phyloP scores from a whole-genome alignment of 805 yeast genomes.

The Myxozyma sirexii region DNA sequence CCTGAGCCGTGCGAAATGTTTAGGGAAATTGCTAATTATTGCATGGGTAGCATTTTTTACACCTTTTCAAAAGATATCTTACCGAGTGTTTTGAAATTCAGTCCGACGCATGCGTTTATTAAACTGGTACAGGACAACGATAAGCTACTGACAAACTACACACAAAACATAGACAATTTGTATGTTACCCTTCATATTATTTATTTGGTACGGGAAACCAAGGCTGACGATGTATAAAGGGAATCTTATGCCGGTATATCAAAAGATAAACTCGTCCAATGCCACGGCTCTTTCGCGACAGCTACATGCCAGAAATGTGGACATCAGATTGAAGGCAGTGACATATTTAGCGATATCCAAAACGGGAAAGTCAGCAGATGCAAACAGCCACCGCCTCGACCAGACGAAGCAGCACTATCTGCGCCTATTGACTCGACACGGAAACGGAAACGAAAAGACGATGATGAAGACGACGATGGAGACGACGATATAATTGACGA shows the following conservation, averaged over 20 bases:
- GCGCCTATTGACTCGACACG: neutral
- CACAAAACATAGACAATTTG: conserved; percentile 87
- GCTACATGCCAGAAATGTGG: conserved; percentile 84
- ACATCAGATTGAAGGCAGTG: conserved; percentile 64
- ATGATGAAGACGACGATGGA: conserved; percentile 40
- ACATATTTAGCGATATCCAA: conserved; percentile 62
- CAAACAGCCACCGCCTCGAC: conserved; percentile 47
- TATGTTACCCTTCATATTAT: conserved; percentile 48
- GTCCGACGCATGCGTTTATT: conserved; percentile 83
- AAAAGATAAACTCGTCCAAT: conserved; percentile 71
- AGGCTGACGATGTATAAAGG: neutral
- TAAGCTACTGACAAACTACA: conserved; percentile 78
- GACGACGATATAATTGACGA: conserved; percentile 40
- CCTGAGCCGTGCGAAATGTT: no score
- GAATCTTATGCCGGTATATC: conserved; percentile 64
- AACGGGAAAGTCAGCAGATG: conserved; percentile 68
- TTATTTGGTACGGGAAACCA: neutral
- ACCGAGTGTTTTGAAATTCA: conserved; percentile 64
- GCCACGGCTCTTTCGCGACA: conserved; percentile 89
- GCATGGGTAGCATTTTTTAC: conserved; percentile 59
- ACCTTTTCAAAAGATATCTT: conserved; percentile 83
- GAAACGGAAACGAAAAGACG: conserved; percentile 43
- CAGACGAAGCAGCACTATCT: neutral
- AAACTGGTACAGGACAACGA: conserved; percentile 71
- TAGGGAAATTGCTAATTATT: neutral